Base-by-base conservation (phyloP, 2,329 filamentous ascomycete species). In the Plenodomus biglobosus region DNA sequence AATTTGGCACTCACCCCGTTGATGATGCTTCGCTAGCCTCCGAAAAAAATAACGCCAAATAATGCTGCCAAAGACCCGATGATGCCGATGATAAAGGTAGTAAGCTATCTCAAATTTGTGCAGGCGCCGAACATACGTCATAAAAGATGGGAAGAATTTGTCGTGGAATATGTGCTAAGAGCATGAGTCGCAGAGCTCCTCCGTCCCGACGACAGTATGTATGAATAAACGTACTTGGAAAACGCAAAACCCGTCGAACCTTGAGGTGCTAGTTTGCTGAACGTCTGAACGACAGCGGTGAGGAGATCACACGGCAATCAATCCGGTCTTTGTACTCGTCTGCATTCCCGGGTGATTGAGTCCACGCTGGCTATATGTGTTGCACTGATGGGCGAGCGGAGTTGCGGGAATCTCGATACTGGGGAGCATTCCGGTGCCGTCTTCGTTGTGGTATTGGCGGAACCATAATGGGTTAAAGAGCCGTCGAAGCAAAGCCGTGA, bases 361-460 rank as follows among this genome's bases (percentile, higher is more conserved):
- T 8, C 35, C 35, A 20, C 18, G 4, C 18, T 37, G 10, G 18
- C 7, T 37, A n/a, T 32, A 32, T 11, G 18, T 18, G 20, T 34
- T 4, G 13, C 42, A n/a, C 2, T 48, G 49, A 16, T 13, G 41
- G 2, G 16, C 34, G 8, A n/a, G 2, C n/a, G 16, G 17, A 1
- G 34, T 7, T 2, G 19, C 13, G 13, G 61, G 61, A 11, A 65
- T 49, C 38, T 65, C 61, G 8, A 63, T 37, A 17, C 57, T 56
- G 1, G 60, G 58, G 1, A 65, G 13, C 1, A 55, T 36, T 0
- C 49, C 53, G 0, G 38, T 30, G 2, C 56, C 52, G 2, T 48
- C 43, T 1, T 56, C 53, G n/a, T 56, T 62, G 27, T 30, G 43
- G 20, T 63, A 59, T 16, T 58, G 48, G 7, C 40, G 40, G 6